Conservation (phyloP, 352 stramenopile species). For the Pythium folliculosum region DNA sequence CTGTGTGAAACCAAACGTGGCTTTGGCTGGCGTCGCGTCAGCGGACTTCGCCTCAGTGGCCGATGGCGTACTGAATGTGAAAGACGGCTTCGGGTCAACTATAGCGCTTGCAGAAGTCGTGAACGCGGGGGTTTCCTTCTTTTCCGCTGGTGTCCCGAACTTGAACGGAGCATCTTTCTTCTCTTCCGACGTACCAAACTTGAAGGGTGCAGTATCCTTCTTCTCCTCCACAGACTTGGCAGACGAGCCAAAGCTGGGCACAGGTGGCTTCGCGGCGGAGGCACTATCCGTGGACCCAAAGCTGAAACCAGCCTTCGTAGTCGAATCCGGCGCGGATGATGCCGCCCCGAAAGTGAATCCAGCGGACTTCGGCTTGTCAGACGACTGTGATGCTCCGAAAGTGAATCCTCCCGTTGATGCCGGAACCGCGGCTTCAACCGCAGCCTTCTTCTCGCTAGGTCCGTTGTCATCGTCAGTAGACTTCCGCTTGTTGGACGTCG, state of each 20-base stretch:
- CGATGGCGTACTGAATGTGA: conserved; percentile 11
- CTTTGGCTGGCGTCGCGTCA: background rate
- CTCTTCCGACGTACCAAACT: conserved; percentile 3
- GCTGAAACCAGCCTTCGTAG: conserved; percentile 11
- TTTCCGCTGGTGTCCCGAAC: background rate
- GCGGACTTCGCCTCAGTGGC: conserved; percentile 6
- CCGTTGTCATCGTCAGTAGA: background rate
- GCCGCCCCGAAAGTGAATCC: conserved; percentile 13
- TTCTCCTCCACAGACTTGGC: conserved; percentile 9
- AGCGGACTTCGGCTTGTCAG: conserved; percentile 1
- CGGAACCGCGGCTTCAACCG: background rate
- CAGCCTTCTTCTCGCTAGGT: background rate
- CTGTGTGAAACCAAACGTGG: background rate
- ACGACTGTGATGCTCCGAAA: background rate
- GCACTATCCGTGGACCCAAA: conserved; percentile 11
- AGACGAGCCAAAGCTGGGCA: conserved; percentile 23
- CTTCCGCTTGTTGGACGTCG: background rate
- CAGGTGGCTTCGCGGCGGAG: conserved; percentile 7
- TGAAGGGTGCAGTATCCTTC: conserved; percentile 1
- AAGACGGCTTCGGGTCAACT: conserved; percentile 9
- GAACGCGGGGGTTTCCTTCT: conserved; percentile 9
- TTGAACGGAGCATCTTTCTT: conserved; percentile 5
- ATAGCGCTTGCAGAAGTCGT: conserved; percentile 6
- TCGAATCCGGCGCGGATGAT: background rate
- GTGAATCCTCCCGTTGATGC: background rate